Conservation (phyloP, 2,329 filamentous ascomycete genomes). For the Dryadomyces sulphureus region DNA sequence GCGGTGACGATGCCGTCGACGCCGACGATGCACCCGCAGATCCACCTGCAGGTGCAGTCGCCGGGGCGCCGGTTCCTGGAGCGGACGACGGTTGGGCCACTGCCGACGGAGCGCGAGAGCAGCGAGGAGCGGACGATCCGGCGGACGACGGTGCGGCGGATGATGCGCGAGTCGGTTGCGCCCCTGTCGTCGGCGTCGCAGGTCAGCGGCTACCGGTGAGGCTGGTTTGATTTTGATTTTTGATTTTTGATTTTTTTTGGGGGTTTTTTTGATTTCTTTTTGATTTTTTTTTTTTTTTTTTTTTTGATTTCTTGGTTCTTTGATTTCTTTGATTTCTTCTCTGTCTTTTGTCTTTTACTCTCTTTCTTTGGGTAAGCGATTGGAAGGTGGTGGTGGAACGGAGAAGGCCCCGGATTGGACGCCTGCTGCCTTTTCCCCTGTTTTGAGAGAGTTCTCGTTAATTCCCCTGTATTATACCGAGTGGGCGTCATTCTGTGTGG, state of each 20-base stretch:
- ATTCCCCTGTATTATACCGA: background rate
- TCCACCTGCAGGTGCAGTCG: background rate
- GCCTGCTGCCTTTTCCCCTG: no score
- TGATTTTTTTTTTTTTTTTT: background rate
- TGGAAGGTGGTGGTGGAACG: no score
- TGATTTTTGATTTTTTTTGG: background rate
- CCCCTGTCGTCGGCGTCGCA: conserved; percentile 23
- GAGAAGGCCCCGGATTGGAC: no score
- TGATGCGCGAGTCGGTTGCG: conserved; percentile 28
- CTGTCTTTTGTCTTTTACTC: background rate
- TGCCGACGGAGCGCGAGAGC: conserved; percentile 19
- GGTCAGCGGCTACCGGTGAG: conserved; percentile 29
- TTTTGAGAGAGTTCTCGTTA: no score
- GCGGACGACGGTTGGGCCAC: conserved; percentile 21
- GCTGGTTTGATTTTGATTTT: background rate
- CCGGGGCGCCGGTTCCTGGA: conserved; percentile 33
- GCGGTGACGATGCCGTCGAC: conserved; percentile 7
- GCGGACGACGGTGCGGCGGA: conserved; percentile 9
- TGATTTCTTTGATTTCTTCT: conserved; percentile 4
- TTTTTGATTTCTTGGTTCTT: background rate
- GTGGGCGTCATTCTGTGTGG: background rate
- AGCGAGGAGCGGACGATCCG: conserved; percentile 15
- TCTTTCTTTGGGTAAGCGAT: no score
- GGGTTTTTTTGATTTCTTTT: background rate
- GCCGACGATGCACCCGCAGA: background rate